Evolutionary conservation across 2,329 filamentous ascomycete species (phyloP), one percentile per base, ranked within the genome.

Genomic region (Fusarium xylarioides): DNA sequence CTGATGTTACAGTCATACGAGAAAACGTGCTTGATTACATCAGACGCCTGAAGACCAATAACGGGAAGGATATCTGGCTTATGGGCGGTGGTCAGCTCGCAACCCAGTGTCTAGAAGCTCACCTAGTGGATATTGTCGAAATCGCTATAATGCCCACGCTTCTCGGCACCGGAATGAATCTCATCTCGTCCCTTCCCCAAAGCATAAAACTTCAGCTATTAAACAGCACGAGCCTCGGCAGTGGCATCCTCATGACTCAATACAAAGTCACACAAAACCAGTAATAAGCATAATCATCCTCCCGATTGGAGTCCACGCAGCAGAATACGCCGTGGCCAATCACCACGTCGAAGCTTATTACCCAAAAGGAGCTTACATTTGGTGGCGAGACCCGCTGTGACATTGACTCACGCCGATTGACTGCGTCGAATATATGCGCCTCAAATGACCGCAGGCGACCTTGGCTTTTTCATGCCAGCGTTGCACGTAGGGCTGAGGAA

Each of bases 1-100:
- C 78, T 1, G 18, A 54, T 0, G 70, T 81, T 12, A 81, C 78
- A 2, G 58, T 81, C 6, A 19, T 82, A 7, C 32, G 54, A 2
- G 57, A 64, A 4, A 71, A 69, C 11, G 68, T 76, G 21, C 38
- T 77, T 16, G 70, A 71, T 2, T 47, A 64, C 10, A 63, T 82
- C 11, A 50, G 57, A 26, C 23, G 59, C 11, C 46, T 80, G 4
- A 81, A 79, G 44, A 53, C 32, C 2, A n/a, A 57, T 14, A 43
- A 58, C 0, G 77, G 74, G 1, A 77, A 75, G 52, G 76, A 81
- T 40, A 77, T 82, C 11, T 83, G 82, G 82, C 72, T 83, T 2
- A 81, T 83, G 79, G 82, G 81, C 11, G 81, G 81, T 1, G 78
- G 77, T 1, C 59, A 70, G 46, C 68, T 83, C 26, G 80, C 77